Percentiles rank a stretch among this genome's conserved stretches.
Evolutionary conservation across 768 basidiomycete species (phyloP).

Genomic region (Mycena chlorophos): DNA sequence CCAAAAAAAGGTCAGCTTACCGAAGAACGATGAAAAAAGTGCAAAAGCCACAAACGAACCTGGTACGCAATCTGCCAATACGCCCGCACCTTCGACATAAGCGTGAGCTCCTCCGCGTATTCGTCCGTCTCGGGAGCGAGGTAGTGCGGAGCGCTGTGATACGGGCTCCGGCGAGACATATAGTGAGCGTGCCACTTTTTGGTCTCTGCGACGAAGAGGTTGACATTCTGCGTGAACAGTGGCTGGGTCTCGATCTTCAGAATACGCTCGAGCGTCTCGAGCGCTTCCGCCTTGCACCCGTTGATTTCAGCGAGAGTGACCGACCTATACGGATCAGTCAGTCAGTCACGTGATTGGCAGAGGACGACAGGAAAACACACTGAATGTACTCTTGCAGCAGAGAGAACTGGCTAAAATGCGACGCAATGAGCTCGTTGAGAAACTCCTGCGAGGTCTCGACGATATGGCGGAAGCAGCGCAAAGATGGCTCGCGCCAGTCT

Average conservation of each 20-base stretch:
- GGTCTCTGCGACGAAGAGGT: not conserved
- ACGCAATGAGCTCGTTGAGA: constrained; percentile 25
- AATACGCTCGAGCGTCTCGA: not conserved
- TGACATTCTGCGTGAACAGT: not conserved
- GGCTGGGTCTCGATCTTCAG: not conserved
- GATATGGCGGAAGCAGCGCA: constrained; percentile 35
- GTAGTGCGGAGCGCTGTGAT: too few species aligned
- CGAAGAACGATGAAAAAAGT: not conserved
- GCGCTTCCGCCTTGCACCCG: constrained; percentile 24
- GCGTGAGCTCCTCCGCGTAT: constrained; percentile 35
- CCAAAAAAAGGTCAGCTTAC: not conserved
- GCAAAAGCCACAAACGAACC: constrained; percentile 26
- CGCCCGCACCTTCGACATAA: constrained; percentile 48
- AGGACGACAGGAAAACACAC: constrained; percentile 28
- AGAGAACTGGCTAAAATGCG: constrained; percentile 42
- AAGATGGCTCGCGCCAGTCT: constrained; percentile 38
- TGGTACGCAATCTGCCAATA: constrained; percentile 52
- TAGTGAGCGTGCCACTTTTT: not conserved
- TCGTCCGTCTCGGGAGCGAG: not conserved
- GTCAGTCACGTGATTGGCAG: not conserved
- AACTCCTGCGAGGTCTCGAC: constrained; percentile 29
- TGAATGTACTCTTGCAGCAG: constrained; percentile 27
- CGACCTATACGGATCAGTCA: constrained; percentile 22
- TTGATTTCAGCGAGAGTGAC: constrained; percentile 31
- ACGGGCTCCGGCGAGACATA: not conserved